Evolutionary conservation across 2,329 filamentous ascomycete species (phyloP).

Genomic region (Colletotrichum sp.): DNA sequence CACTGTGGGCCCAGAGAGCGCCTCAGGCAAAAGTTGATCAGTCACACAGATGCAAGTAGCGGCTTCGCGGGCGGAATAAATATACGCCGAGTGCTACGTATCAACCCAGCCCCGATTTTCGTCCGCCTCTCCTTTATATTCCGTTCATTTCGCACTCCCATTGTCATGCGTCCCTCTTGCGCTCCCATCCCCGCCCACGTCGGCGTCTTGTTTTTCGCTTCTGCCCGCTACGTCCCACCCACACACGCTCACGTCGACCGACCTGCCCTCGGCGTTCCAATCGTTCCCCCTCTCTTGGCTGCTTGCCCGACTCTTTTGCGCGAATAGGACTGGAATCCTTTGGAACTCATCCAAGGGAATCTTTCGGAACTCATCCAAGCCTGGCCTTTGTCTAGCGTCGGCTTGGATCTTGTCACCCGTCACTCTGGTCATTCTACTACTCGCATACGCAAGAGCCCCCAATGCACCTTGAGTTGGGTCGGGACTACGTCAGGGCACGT

Average conservation of each 20-base stretch:
- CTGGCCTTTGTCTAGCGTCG: background rate
- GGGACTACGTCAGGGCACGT: background rate
- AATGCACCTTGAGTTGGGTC: background rate
- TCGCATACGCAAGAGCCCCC: background rate
- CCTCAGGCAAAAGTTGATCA: no score
- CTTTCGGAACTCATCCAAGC: background rate
- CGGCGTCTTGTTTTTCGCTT: background rate
- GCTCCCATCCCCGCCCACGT: background rate
- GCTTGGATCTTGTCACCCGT: slow-evolving; percentile 1
- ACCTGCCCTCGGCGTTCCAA: background rate
- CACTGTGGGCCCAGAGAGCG: no score
- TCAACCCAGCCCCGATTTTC: no score
- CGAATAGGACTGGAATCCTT: background rate
- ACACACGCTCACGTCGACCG: background rate
- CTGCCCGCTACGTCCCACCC: background rate
- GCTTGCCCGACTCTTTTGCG: background rate
- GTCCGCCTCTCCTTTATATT: no score
- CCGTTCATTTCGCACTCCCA: no score
- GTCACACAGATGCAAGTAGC: no score
- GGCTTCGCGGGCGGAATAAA: no score
- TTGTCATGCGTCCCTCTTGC: no score
- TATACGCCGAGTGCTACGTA: no score
- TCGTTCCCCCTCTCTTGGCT: background rate
- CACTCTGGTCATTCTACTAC: background rate
- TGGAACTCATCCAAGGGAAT: no score